Percentiles rank a stretch among this genome's conserved stretches.
Evolutionary conservation across 495 filamentous ascomycete species (phyloP).

Genomic region (Aspergillus nanangensis): DNA sequence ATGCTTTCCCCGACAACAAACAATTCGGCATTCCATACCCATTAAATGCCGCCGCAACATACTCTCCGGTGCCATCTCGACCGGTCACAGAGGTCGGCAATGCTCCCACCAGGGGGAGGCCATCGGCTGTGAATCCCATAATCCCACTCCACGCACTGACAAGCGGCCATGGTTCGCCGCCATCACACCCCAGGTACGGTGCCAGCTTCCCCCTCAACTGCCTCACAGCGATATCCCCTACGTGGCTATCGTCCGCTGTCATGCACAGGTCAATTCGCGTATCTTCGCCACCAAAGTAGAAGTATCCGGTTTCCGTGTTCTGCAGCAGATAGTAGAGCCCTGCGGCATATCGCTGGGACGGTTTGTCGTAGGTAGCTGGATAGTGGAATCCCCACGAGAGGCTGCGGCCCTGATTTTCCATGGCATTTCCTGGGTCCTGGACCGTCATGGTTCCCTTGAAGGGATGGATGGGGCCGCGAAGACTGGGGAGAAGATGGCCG

Average conservation of each 20-base stretch:
- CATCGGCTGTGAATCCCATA: constrained; percentile 73
- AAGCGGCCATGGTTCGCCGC: constrained; percentile 14
- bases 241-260: constrained; percentile 51
- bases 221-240: constrained; percentile 18
- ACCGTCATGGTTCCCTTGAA: constrained; percentile 72
- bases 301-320: constrained; percentile 41
- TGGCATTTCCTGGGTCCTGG: constrained; percentile 45
- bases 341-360: constrained; percentile 41
- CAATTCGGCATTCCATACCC: constrained; percentile 85
- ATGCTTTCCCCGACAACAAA: constrained; percentile 60
- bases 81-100: constrained; percentile 49
- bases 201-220: constrained; percentile 25
- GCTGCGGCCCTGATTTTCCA: constrained; percentile 20
- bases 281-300: constrained; percentile 51
- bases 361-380: constrained; percentile 13
- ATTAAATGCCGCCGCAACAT: constrained; percentile 60
- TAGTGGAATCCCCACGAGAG: constrained; percentile 34
- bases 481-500: constrained; percentile 63
- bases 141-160: constrained; percentile 74
- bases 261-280: constrained; percentile 58
- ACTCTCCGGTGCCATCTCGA: constrained; percentile 37
- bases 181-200: constrained; percentile 39
- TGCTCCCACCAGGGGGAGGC: constrained; percentile 63
- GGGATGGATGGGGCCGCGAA: constrained; percentile 70
- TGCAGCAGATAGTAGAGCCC: constrained; percentile 78